Evolutionary conservation across 495 filamentous ascomycete genomes (phyloP).

Genomic region (Aspergillus baeticus): DNA sequence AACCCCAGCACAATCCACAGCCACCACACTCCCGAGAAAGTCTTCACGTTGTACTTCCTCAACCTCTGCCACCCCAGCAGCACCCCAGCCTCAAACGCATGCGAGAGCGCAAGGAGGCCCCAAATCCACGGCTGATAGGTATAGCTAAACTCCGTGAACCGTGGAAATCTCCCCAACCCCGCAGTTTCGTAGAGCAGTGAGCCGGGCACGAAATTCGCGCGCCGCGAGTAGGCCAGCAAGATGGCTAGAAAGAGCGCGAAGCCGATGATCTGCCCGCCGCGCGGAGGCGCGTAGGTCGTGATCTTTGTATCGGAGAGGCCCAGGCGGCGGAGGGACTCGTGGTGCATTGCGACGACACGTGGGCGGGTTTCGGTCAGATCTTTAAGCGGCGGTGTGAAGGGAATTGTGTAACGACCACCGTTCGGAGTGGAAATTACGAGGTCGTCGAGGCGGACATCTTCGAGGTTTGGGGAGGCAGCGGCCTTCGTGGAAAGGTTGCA

Average conservation of each 20-base stretch:
- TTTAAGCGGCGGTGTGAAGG: conserved; percentile 62
- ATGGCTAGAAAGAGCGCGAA: conserved; percentile 46
- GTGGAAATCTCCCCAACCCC: conserved; percentile 41
- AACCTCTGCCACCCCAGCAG: conserved; percentile 55
- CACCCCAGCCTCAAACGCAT: conserved; percentile 50
- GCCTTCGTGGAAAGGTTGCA: conserved; percentile 43
- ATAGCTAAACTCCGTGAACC: conserved; percentile 51
- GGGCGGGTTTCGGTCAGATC: conserved; percentile 59
- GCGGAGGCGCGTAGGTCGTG: conserved; percentile 53
- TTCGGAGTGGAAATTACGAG: conserved; percentile 49
- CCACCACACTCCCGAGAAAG: conserved; percentile 56
- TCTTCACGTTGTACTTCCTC: conserved; percentile 54
- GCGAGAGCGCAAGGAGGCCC: conserved; percentile 46
- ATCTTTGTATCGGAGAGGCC: conserved; percentile 55
- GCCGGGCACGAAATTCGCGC: conserved; percentile 55
- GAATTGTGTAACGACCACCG: conserved; percentile 52
- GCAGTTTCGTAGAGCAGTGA: conserved; percentile 50
- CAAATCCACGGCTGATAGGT: conserved; percentile 48
- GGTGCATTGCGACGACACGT: conserved; percentile 67
- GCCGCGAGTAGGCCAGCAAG: conserved; percentile 43
- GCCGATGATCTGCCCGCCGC: conserved; percentile 32
- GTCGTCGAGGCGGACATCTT: conserved; percentile 56
- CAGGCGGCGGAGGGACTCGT: conserved; percentile 52
- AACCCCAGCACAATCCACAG: conserved; percentile 56
- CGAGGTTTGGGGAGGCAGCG: conserved; percentile 51